A percentile compares a stretch with the other conserved stretches of the same genome.
These are phyloP conservation scores for Cryptosporidium bovis DNA, from an alignment of 169 alveolate genomes.

Conservation along the genomic window DNA sequence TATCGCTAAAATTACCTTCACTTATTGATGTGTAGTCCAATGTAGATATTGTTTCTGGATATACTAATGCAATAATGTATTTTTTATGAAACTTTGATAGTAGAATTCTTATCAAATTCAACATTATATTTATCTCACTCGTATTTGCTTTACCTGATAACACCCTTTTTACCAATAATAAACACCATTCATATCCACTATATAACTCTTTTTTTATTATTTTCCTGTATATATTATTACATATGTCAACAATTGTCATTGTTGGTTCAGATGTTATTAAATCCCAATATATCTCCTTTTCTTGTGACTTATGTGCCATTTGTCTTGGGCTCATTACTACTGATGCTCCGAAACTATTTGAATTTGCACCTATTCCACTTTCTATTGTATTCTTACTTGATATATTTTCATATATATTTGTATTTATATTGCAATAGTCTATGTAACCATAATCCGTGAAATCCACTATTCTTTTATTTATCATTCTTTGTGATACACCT, in stretches of 20 bases:
- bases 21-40: not conserved
- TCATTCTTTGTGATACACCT: constrained; percentile 37
- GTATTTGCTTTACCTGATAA: constrained; percentile 57
- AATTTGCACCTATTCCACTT: constrained; percentile 42
- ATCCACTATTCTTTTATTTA: constrained; percentile 51
- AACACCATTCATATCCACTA: constrained; percentile 74
- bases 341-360: constrained; percentile 31
- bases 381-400: constrained; percentile 43
- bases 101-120: constrained; percentile 54
- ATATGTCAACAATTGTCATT: constrained; percentile 52
- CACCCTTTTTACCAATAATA: constrained; percentile 8
- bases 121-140: constrained; percentile 28
- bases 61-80: constrained; percentile 29
- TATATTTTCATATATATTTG: constrained; percentile 46
- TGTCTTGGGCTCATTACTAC: constrained; percentile 74
- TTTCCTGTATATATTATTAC: constrained; percentile 33
- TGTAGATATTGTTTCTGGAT: constrained; percentile 43
- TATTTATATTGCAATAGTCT: constrained; percentile 55
- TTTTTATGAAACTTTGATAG: constrained; percentile 66
- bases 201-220: constrained; percentile 35
- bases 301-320: constrained; percentile 74
- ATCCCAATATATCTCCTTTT: constrained; percentile 58
- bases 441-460: constrained; percentile 53
- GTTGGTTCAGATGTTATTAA: constrained; percentile 60
- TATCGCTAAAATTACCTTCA: not conserved